These are phyloP conservation scores for Cryptococcus sp. DNA, from an alignment of 1,284 basidiomycete genomes.

Conservation along the genomic window DNA sequence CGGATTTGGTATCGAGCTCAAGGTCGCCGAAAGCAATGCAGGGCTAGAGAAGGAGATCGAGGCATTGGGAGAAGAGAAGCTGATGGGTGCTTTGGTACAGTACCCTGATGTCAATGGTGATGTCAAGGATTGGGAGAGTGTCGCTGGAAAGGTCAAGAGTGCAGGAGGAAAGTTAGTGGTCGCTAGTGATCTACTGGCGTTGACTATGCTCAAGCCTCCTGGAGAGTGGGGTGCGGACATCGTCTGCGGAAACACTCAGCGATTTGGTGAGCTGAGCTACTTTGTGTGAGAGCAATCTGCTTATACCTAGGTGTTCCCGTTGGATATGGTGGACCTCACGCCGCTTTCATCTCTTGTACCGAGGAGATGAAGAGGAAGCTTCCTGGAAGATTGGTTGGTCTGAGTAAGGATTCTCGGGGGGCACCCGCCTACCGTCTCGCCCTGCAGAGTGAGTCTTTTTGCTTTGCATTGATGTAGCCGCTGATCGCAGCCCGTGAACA, in stretches of 20 bases:
- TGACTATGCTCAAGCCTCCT: conserved; percentile 90
- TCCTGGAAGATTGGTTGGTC: conserved; percentile 89
- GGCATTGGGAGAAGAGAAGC: conserved; percentile 52
- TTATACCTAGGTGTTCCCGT: conserved; percentile 58
- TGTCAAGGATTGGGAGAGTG: conserved; percentile 68
- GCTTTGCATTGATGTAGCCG: neutral
- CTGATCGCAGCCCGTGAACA: conserved; percentile 73
- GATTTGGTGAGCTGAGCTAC: conserved; percentile 61
- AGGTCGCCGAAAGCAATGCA: conserved; percentile 53
- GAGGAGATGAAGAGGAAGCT: conserved; percentile 94
- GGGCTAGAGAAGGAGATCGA: conserved; percentile 55
- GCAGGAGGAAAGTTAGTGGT: conserved; percentile 74
- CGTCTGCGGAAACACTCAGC: conserved; percentile 88
- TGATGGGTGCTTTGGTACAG: conserved; percentile 86
- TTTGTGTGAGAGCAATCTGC: conserved; percentile 26
- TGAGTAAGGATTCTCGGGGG: conserved; percentile 78
- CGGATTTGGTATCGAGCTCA: conserved; percentile 79
- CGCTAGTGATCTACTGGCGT: conserved; percentile 86
- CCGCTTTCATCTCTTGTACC: conserved; percentile 91
- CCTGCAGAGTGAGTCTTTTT: conserved; percentile 70
- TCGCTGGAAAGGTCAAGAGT: conserved; percentile 70
- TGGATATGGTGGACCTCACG: conserved; percentile 88
- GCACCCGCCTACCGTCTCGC: conserved; percentile 87
- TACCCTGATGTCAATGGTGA: conserved; percentile 88
- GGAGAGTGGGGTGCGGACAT: conserved; percentile 99